Evolutionary conservation across 305 asterid genomes (phyloP), one percentile per base, ranked within the genome.

Genomic region (Fraxinus floribunda): DNA sequence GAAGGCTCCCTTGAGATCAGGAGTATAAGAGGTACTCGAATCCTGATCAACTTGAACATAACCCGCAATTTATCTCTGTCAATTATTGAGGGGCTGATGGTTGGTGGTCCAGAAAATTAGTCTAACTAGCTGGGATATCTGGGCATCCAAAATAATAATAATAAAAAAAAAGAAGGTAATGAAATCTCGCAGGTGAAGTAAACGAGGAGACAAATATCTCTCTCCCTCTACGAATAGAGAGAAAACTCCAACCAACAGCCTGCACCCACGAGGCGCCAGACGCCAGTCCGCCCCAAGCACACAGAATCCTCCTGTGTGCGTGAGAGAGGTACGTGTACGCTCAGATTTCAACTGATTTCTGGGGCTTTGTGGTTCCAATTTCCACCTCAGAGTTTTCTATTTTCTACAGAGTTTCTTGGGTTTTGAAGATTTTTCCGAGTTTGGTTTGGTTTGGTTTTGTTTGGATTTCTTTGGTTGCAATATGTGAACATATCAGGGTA

Each of bases 121-220:
- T n/a, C n/a, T n/a, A n/a, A n/a, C n/a, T n/a, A n/a, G n/a, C n/a
- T n/a, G n/a, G n/a, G n/a, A n/a, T n/a, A n/a, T n/a, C n/a, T n/a
- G n/a, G n/a, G n/a, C n/a, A n/a, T n/a, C n/a, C n/a, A n/a, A n/a
- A n/a, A n/a, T n/a, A n/a, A n/a, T n/a, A n/a, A n/a, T n/a, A n/a
- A n/a, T n/a, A n/a, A n/a, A n/a, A n/a, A n/a, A n/a, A n/a, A n/a
- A n/a, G 86, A 71, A 76, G 29, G 87, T 84, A 77, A 83, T 86
- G 80, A 87, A 78, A 89, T 87, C 89, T 85, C 88, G 87, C 89
- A 79, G 88, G 81, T 86, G 90, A 87, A 87, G 90, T 86, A 88
- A 90, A 79, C 80, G 68, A 81, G 79, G 68, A n/a, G 29, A 85
- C 87, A 87, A 75, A 81, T 11, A 64, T 6, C 71, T 46, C 10